Percentiles rank a stretch among this genome's conserved stretches.
phyloP scores from a whole-genome alignment of 306 rosid genomes.

The Dryas octopetala region DNA sequence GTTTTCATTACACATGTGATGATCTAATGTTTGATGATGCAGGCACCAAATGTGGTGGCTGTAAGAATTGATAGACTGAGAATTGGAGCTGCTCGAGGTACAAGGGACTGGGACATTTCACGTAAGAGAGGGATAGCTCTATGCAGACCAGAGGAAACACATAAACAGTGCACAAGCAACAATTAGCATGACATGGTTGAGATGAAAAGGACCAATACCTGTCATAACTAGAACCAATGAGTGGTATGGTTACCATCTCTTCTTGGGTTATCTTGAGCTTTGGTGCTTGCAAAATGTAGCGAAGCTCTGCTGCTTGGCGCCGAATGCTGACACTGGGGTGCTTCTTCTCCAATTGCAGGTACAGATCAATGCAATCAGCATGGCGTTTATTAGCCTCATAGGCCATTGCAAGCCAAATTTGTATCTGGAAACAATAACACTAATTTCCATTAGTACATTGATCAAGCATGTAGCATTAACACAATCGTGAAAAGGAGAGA shows the following conservation, averaged over 20 bases:
- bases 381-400: conserved; percentile 92
- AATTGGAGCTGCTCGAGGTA: neutral
- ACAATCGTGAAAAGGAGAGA: neutral
- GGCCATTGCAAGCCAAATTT: conserved; percentile 99
- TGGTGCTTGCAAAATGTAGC: conserved; percentile 93
- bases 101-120: neutral
- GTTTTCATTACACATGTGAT: no score
- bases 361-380: conserved; percentile 77
- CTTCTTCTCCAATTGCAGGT: conserved; percentile 68
- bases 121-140: neutral
- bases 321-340: conserved; percentile 77
- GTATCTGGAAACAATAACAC: conserved; percentile 57
- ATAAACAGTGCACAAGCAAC: neutral
- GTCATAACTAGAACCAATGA: conserved; percentile 68
- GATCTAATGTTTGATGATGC: neutral
- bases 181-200: neutral
- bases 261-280: conserved; percentile 94
- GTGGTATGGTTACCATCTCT: conserved; percentile 91
- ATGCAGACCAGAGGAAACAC: conserved; percentile 8
- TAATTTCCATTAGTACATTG: neutral
- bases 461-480: neutral
- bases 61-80: neutral
- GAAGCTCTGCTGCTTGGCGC: conserved; percentile 96
- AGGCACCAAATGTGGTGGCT: neutral
- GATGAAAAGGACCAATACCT: conserved; percentile 37